phyloP scores from a whole-genome alignment of 495 filamentous ascomycete species.

The Podospora pseudoanserina region DNA sequence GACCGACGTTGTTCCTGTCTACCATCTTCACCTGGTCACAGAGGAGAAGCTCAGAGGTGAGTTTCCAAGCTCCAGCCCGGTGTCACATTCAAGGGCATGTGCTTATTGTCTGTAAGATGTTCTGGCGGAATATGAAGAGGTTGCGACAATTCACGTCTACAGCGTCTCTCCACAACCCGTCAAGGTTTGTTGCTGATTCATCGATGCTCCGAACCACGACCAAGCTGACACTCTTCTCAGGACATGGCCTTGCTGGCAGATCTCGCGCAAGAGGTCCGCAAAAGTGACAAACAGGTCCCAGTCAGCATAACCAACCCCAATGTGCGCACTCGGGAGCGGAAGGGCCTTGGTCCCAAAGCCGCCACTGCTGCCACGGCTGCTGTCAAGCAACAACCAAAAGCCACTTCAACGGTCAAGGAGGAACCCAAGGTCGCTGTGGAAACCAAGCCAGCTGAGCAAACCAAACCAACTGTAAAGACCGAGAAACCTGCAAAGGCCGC shows the following conservation, averaged over 20 bases:
- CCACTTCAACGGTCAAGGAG: conserved; percentile 31
- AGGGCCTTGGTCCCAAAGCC: conserved; percentile 23
- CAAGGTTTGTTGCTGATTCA: conserved; percentile 44
- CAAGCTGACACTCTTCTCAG: conserved; percentile 24
- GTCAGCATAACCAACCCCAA: conserved; percentile 36
- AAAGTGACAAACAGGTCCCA: conserved; percentile 22
- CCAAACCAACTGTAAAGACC: conserved; percentile 24
- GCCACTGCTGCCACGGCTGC: conserved; percentile 16
- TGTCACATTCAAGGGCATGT: not conserved
- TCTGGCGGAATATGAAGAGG: conserved; percentile 62
- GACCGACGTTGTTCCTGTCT: conserved; percentile 44
- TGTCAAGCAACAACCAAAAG: conserved; percentile 20
- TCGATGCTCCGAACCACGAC: not conserved
- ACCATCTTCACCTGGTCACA: conserved; percentile 65
- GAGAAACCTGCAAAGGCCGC: conserved; percentile 16
- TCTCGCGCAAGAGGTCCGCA: conserved; percentile 57
- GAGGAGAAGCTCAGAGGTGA: conserved; percentile 77
- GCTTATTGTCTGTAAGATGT: conserved; percentile 49
- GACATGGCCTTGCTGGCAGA: conserved; percentile 73
- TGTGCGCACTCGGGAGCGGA: conserved; percentile 40
- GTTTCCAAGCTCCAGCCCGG: not conserved
- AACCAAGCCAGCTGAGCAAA: conserved; percentile 26
- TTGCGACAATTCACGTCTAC: conserved; percentile 80
- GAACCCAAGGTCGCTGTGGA: conserved; percentile 16
- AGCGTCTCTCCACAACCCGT: conserved; percentile 69